Conservation (phyloP, 768 basidiomycete genomes). For the Boletus sp. region DNA sequence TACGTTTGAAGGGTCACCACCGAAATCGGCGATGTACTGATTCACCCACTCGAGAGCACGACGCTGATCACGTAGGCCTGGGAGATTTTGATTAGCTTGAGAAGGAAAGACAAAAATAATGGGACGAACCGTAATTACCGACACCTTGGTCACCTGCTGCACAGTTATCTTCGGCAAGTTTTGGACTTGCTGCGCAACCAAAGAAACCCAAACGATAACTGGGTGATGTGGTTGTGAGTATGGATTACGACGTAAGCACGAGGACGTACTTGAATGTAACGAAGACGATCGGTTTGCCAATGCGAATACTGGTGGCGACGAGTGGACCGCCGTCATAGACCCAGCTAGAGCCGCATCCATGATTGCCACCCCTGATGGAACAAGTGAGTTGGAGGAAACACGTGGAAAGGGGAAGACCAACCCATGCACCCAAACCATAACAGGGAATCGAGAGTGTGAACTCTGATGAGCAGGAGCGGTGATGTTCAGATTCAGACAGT, state of each 20-base stretch:
- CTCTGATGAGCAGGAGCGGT: constrained; percentile 63
- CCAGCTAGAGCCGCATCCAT: constrained; percentile 75
- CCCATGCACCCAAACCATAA: constrained; percentile 90
- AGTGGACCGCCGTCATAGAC: constrained; percentile 70
- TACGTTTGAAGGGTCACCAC: constrained; percentile 56
- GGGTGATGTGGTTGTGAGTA: constrained; percentile 7
- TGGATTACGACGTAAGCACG: constrained; percentile 17
- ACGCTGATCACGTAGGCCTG: constrained; percentile 64
- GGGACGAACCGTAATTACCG: constrained; percentile 67
- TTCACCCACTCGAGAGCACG: constrained; percentile 63
- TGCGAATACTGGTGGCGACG: constrained; percentile 61
- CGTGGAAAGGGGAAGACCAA: constrained; percentile 33
- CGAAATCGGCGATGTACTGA: constrained; percentile 57
- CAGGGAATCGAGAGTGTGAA: constrained; percentile 55
- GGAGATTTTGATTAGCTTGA: background rate
- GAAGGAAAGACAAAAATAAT: background rate
- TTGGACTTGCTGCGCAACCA: constrained; percentile 68
- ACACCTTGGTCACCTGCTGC: constrained; percentile 63
- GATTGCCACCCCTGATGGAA: constrained; percentile 57
- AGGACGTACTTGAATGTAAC: constrained; percentile 70
- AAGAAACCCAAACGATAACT: constrained; percentile 78
- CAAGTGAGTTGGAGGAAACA: constrained; percentile 20
- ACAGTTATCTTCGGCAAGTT: constrained; percentile 65
- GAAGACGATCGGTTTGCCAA: constrained; percentile 64
- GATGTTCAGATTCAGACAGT: constrained; percentile 78